phyloP scores from a whole-genome alignment of 192 early-diverging fungal genomes.

The Gorgonomyces haynaldii region DNA sequence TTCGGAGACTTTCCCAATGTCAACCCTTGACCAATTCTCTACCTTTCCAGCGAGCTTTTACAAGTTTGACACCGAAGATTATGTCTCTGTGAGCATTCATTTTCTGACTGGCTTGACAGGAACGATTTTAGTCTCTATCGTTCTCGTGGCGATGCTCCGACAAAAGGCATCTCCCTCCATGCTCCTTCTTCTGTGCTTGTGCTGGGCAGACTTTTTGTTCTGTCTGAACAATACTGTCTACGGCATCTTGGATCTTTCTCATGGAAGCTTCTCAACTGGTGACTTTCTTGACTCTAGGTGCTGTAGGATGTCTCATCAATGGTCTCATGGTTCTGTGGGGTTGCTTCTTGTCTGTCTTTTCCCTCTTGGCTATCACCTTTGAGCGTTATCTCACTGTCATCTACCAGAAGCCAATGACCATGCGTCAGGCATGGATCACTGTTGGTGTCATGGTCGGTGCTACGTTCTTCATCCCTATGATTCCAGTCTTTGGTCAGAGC shows the following conservation, averaged over 20 bases:
- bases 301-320: background rate
- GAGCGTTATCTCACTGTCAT: slow-evolving; percentile 1
- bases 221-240: background rate
- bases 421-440: background rate
- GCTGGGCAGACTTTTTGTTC: slow-evolving; percentile 3
- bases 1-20: too few species aligned
- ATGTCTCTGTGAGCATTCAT: too few species aligned
- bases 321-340: background rate
- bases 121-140: background rate
- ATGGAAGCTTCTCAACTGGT: too few species aligned
- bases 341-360: slow-evolving; percentile 2
- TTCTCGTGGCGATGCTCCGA: background rate
- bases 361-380: background rate
- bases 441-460: background rate
- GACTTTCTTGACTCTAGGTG: too few species aligned
- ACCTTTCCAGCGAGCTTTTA: too few species aligned
- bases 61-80: too few species aligned
- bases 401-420: background rate
- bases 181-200: background rate
- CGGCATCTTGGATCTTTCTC: background rate
- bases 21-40: too few species aligned
- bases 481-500: background rate
- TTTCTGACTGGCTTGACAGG: background rate
- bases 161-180: background rate
- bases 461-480: background rate